These are phyloP conservation scores for Hansenula anomala DNA, from an alignment of 1,139 yeast species.

Conservation along the genomic window DNA sequence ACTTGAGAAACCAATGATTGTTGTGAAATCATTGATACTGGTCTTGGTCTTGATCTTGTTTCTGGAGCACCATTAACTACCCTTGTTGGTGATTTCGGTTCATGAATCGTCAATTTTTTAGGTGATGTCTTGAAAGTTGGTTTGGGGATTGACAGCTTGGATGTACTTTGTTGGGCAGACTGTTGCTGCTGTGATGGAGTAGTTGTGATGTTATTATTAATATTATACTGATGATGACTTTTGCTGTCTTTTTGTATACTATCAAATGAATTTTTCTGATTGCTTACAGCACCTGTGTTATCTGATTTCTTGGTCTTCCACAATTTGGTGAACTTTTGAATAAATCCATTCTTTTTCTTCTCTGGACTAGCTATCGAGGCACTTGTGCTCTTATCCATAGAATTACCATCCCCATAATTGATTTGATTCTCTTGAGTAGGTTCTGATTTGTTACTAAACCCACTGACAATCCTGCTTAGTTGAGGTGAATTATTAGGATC, in stretches of 20 bases:
- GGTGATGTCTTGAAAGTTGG: constrained; percentile 6
- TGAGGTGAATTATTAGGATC: constrained; percentile 18
- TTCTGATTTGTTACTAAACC: constrained; percentile 10
- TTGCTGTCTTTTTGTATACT: background rate
- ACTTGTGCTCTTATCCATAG: background rate
- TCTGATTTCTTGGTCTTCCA: constrained; percentile 13
- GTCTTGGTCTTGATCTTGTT: constrained; percentile 39
- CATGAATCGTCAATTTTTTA: constrained; percentile 12
- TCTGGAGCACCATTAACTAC: constrained; percentile 1
- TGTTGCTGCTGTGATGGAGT: background rate
- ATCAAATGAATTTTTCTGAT: background rate
- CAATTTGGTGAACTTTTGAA: constrained; percentile 18
- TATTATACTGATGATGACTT: background rate
- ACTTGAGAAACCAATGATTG: constrained; percentile 36
- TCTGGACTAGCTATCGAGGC: constrained; percentile 16
- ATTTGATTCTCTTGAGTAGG: background rate
- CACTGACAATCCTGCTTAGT: constrained; percentile 17
- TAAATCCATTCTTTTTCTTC: constrained; percentile 18
- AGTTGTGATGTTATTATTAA: background rate
- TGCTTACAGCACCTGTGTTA: background rate
- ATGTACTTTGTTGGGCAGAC: constrained; percentile 2
- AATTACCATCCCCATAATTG: background rate
- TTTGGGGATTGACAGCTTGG: constrained; percentile 5
- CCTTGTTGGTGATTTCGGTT: constrained; percentile 18
- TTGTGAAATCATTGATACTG: constrained; percentile 65